Evolutionary conservation across 352 stramenopile genomes (phyloP), one percentile per base, ranked within the genome.

Genomic region (Pythium plurisporium): DNA sequence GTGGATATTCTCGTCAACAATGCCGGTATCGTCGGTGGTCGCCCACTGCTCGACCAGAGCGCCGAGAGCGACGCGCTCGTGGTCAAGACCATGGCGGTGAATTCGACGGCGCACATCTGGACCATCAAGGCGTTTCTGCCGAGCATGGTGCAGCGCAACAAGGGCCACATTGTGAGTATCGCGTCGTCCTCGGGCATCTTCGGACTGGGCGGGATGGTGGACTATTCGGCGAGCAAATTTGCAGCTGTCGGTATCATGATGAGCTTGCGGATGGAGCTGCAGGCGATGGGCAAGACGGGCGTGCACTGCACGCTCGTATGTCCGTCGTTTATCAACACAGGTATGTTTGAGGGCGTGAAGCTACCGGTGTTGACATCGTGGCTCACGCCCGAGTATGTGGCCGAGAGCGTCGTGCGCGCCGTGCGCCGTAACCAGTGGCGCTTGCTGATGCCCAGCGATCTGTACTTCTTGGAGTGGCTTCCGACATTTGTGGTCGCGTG

Each of bases 1-100:
- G 73, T 82, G 9, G 73, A 82, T 22, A 74, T 82, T 22, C 57
- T 82, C 1, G 59, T 82, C 41, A 82, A 82, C 59, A 82, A 82
- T 47, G 72, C 73, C 19, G 73, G 73, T 31, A 83, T 83, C 42
- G 73, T 83, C 9, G 43, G 55, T 19, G 73, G 70, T 42, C 73
- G 65, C 15, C 61, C 65, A 14, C 55, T 83, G n/a, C 56, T 83
- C 27, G 69, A 78, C 36, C 55, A 55, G 22, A 73, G 49, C n/a
- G 66, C 66, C 41, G 12, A 46, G n/a, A 73, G 46, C 19, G 66
- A 70, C 46, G n/a, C 30, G 20, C 59, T 78, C 41, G 65, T 79
- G 19, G 34, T 57, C 37, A 64, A 64, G 36, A 83, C 67, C 23
- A 70, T 80, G 49, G 41, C 63, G 26, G 70, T 82, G 57, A 82